Evolutionary conservation across 2,329 filamentous ascomycete species (phyloP).

Genomic region (Pyricularia grisea): DNA sequence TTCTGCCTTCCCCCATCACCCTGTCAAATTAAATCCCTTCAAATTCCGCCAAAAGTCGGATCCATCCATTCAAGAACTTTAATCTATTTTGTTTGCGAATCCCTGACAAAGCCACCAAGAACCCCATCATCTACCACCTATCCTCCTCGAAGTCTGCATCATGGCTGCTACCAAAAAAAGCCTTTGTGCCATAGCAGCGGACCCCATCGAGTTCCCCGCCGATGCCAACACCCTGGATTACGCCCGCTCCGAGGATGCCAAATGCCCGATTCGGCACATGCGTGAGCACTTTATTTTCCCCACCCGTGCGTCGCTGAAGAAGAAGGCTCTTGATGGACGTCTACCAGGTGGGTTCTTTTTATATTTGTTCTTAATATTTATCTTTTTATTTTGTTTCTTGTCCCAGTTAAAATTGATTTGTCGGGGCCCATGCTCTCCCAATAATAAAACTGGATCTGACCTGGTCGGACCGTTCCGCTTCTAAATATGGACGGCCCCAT

Average conservation of each 20-base stretch:
- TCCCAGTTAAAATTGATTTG: background rate
- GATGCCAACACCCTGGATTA: conserved; percentile 37
- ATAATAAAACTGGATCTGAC: background rate
- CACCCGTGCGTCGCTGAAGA: conserved; percentile 59
- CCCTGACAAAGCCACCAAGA: background rate
- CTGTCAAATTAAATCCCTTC: too few species aligned
- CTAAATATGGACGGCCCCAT: too few species aligned
- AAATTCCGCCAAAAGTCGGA: too few species aligned
- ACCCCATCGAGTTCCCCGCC: conserved; percentile 30
- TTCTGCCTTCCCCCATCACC: too few species aligned
- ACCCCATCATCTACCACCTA: background rate
- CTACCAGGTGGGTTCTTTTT: conserved; percentile 24
- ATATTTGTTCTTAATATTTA: background rate
- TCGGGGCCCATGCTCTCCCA: background rate
- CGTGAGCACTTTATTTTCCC: conserved; percentile 70
- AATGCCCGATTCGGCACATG: conserved; percentile 51
- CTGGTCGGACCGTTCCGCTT: background rate
- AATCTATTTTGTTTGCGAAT: background rate
- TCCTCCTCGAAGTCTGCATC: background rate
- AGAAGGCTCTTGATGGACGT: conserved; percentile 43
- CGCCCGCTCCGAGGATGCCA: conserved; percentile 44
- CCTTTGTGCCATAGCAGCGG: background rate
- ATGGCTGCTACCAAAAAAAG: background rate
- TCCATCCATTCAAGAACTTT: background rate
- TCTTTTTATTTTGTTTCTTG: too few species aligned